These are phyloP conservation scores for Ophiostoma tasmaniense DNA, from an alignment of 2,329 filamentous ascomycete species.

Conservation along the genomic window DNA sequence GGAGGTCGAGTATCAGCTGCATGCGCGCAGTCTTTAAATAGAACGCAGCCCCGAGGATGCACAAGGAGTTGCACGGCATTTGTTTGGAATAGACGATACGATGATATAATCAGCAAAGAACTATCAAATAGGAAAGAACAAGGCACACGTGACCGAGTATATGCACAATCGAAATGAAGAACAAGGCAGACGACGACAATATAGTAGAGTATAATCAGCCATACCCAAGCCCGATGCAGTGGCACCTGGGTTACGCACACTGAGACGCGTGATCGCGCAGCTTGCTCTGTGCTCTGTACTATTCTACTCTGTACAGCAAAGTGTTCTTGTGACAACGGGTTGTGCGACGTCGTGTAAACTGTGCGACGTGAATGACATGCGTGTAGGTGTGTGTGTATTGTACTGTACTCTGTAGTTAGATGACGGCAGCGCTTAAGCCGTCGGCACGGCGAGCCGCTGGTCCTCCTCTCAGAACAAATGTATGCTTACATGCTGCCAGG, in stretches of 20 bases:
- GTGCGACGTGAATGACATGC: not conserved
- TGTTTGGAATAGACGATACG: no score
- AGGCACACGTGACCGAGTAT: not conserved
- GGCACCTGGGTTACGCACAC: not conserved
- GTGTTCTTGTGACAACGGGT: constrained; percentile 4
- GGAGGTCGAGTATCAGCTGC: not conserved
- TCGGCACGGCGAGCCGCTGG: not conserved
- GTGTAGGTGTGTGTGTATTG: not conserved
- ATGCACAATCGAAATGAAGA: not conserved
- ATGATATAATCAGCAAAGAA: no score
- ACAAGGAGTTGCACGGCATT: not conserved
- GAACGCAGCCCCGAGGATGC: not conserved
- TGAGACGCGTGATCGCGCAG: not conserved
- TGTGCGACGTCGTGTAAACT: not conserved
- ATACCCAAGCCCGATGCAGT: not conserved
- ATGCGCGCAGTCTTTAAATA: not conserved
- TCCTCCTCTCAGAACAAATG: not conserved
- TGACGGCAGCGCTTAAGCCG: not conserved
- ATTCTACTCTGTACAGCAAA: not conserved
- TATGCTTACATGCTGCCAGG: not conserved
- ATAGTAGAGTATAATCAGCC: not conserved
- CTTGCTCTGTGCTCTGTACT: not conserved
- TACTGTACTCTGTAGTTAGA: no score
- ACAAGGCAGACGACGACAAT: not conserved
- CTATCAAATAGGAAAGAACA: not conserved